A percentile compares a stretch with the other conserved stretches of the same genome.
Conservation (phyloP, 805 yeast genomes). For the Zygosaccharomyces bisporus region DNA sequence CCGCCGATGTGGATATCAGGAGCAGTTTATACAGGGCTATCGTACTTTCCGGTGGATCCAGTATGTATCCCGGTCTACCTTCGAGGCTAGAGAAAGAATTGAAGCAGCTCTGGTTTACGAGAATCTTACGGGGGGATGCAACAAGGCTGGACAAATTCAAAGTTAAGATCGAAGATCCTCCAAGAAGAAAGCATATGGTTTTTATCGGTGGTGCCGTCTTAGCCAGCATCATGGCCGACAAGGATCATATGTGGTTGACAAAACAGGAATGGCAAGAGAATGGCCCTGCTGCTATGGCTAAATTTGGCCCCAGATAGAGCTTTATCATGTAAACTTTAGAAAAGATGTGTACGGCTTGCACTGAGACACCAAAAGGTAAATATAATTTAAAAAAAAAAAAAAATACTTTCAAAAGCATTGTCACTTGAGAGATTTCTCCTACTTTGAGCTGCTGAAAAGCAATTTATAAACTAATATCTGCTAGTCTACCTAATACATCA, state of each 20-base stretch:
- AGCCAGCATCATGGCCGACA: constrained; percentile 97
- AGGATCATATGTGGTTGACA: constrained; percentile 96
- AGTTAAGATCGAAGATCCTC: constrained; percentile 97
- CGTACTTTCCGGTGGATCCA: constrained; percentile 95
- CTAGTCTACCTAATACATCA: constrained; percentile 53
- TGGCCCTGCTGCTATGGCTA: constrained; percentile 78
- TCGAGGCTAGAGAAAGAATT: constrained; percentile 92
- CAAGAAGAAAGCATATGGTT: constrained; percentile 98
- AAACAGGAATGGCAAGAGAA: constrained; percentile 98
- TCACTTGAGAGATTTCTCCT: neutral
- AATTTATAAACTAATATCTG: constrained; percentile 29
- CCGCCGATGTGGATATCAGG: constrained; percentile 92
- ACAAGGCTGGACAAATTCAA: constrained; percentile 84
- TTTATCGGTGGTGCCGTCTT: constrained; percentile 98
- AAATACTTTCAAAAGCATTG: neutral
- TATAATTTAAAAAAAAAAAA: neutral
- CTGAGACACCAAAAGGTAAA: neutral
- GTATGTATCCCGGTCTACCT: constrained; percentile 98
- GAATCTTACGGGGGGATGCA: constrained; percentile 83
- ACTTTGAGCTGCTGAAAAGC: neutral
- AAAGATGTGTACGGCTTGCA: neutral
- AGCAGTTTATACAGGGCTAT: constrained; percentile 84
- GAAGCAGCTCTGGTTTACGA: constrained; percentile 92
- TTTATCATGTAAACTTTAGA: neutral
- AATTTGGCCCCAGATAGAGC: constrained; percentile 82